phyloP scores from a whole-genome alignment of 306 rosid species.

The Astragalus glycyphyllos region DNA sequence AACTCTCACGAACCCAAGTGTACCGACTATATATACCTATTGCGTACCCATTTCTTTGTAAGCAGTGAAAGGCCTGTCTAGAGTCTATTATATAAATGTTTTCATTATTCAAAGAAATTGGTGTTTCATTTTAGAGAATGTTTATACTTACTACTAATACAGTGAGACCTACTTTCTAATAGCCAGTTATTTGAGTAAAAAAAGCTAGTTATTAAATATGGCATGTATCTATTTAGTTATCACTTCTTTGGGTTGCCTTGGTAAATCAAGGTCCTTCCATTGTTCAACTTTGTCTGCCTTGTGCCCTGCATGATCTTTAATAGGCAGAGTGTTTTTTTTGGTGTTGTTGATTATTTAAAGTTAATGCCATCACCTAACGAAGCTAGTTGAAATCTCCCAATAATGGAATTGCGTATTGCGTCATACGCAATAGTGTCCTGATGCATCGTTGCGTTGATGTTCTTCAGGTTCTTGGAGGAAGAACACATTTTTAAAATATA shows the following conservation, averaged over 20 bases:
- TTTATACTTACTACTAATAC: not conserved
- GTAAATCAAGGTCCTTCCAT: too few species aligned
- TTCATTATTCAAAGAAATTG: slow-evolving; percentile 14
- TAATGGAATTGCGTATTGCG: not conserved
- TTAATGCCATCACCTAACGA: slow-evolving; percentile 20
- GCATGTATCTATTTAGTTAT: not conserved
- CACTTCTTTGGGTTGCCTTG: not conserved
- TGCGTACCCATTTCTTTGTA: too few species aligned
- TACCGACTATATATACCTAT: too few species aligned
- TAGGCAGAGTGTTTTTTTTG: not conserved
- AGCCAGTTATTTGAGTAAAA: not conserved
- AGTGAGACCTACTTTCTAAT: not conserved
- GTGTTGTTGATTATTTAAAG: not conserved
- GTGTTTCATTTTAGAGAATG: not conserved
- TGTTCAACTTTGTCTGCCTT: too few species aligned
- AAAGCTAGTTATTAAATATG: not conserved
- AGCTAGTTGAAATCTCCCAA: slow-evolving; percentile 31
- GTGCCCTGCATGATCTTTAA: too few species aligned
- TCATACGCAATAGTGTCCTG: not conserved
- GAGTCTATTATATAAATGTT: not conserved
- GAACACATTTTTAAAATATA: not conserved
- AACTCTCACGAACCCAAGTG: too few species aligned
- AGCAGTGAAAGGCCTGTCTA: not conserved
- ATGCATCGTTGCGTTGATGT: slow-evolving; percentile 30
- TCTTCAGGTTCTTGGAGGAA: slow-evolving; percentile 28